These are phyloP conservation scores for Fusarium pseudonygamai DNA, from an alignment of 2,329 filamentous ascomycete genomes.

Conservation along the genomic window DNA sequence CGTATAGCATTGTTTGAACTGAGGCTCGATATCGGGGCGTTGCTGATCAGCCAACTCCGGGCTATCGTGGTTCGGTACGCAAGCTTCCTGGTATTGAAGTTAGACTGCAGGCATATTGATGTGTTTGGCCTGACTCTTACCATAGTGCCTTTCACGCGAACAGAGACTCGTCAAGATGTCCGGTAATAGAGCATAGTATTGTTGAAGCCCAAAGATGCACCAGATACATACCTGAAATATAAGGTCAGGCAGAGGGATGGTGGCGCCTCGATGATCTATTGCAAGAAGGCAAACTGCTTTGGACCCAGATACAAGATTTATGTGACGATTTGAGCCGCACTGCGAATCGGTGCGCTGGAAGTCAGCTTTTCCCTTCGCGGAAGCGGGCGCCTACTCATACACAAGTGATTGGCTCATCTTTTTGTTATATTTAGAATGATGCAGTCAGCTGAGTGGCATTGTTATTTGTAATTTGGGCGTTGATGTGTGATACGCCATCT, in stretches of 20 bases:
- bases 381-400: background rate
- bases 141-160: background rate
- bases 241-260: background rate
- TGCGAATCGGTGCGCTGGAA: background rate
- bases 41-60: background rate
- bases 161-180: background rate
- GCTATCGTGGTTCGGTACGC: background rate
- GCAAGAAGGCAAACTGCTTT: background rate
- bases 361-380: background rate
- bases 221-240: background rate
- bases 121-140: background rate
- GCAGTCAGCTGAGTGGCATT: background rate
- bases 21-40: background rate
- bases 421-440: background rate
- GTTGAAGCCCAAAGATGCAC: background rate
- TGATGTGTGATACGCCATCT: background rate
- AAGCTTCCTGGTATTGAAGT: too few relatives aligned
- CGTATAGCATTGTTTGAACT: background rate
- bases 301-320: background rate
- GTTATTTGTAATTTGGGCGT: too few relatives aligned
- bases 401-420: background rate
- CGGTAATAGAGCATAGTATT: background rate
- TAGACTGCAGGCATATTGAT: background rate
- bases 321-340: background rate
- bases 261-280: background rate